Evolutionary conservation across 2,329 filamentous ascomycete genomes (phyloP).

Genomic region (Claviceps quebecensis): DNA sequence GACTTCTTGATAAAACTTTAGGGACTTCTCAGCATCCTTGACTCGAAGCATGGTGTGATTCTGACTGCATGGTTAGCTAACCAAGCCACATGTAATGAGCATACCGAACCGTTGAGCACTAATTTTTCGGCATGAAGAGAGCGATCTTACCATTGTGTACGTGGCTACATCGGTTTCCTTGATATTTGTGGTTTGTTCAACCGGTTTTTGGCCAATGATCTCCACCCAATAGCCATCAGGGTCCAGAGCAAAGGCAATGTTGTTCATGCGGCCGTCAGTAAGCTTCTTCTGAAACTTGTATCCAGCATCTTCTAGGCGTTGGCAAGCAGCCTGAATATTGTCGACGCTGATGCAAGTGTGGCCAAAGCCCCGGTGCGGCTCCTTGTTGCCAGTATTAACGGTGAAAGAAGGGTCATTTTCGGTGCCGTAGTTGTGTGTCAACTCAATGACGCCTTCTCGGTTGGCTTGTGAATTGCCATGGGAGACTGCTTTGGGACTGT

Average conservation of each 20-base stretch:
- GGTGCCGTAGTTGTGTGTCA: conserved; percentile 76
- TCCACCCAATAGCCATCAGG: conserved; percentile 84
- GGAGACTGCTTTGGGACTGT: conserved; percentile 61
- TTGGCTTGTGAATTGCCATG: conserved; percentile 59
- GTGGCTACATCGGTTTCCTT: conserved; percentile 58
- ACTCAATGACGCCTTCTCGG: conserved; percentile 79
- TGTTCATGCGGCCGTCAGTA: conserved; percentile 69
- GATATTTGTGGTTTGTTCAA: conserved; percentile 59
- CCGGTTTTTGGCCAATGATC: conserved; percentile 56
- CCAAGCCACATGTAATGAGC: background rate
- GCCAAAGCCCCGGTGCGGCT: conserved; percentile 71
- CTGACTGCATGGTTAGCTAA: conserved; percentile 20
- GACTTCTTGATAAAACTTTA: conserved; percentile 72
- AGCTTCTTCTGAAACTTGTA: conserved; percentile 95
- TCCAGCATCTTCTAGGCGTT: conserved; percentile 76
- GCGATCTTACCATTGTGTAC: conserved; percentile 50
- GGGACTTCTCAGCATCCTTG: conserved; percentile 61
- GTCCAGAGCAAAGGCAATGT: conserved; percentile 83
- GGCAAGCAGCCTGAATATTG: conserved; percentile 77
- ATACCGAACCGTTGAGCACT: background rate
- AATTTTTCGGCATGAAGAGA: too few relatives aligned
- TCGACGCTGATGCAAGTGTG: conserved; percentile 76
- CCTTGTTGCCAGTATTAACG: conserved; percentile 79
- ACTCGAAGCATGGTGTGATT: conserved; percentile 94
- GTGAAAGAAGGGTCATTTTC: conserved; percentile 72